A percentile compares a stretch with the other conserved stretches of the same genome.
Evolutionary conservation across 345 rosid genomes (phyloP).

Genomic region (Citrus mangshanensis): DNA sequence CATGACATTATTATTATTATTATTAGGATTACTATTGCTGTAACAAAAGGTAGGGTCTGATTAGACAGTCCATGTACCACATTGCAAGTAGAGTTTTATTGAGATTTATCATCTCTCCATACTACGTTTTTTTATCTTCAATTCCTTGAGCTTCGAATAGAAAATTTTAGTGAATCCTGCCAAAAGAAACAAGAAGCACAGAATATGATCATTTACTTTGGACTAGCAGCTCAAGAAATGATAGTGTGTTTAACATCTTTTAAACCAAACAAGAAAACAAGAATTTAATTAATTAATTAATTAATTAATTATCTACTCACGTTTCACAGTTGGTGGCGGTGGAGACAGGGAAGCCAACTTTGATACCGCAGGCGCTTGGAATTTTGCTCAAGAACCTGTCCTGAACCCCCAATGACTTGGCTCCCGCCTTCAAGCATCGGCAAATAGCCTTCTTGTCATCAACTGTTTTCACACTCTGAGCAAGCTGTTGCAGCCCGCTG

Average conservation of each 20-base stretch:
- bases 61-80: background rate
- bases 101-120: background rate
- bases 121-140: background rate
- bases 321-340: slow-evolving; percentile 27
- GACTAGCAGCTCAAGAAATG: background rate
- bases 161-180: background rate
- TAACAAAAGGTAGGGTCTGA: background rate
- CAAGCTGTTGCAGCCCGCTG: slow-evolving; percentile 25
- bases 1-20: background rate
- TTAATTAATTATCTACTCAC: slow-evolving; percentile 14
- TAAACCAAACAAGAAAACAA: no score
- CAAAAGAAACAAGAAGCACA: background rate
- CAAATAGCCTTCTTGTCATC: slow-evolving; percentile 38
- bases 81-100: background rate
- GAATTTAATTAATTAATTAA: no score
- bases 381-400: slow-evolving; percentile 35
- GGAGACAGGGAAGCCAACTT: slow-evolving; percentile 43
- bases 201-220: background rate
- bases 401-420: slow-evolving; percentile 24
- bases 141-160: background rate
- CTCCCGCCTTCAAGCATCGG: slow-evolving; percentile 30
- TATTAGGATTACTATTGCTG: background rate
- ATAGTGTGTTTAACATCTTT: no score
- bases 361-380: slow-evolving; percentile 35
- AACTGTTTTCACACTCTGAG: slow-evolving; percentile 16